phyloP scores from a whole-genome alignment of 495 filamentous ascomycete genomes.

The Penicillium maclennaniae region DNA sequence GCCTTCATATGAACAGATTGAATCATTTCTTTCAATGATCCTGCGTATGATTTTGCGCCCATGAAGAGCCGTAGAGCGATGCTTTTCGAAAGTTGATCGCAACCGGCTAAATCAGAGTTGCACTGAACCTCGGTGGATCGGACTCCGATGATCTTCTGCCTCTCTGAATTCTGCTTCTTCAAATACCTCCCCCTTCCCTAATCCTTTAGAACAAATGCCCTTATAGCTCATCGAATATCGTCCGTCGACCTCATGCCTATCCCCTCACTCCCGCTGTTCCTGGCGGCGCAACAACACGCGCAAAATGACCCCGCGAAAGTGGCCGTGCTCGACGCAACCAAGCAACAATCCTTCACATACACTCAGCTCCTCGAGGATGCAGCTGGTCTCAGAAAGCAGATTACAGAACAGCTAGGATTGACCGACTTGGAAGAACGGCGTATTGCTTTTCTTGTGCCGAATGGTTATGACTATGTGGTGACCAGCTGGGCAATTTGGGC shows the following conservation, averaged over 20 bases:
- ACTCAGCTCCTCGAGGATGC: slow-evolving; percentile 75
- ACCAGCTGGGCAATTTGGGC: slow-evolving; percentile 47
- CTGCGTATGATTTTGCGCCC: not conserved
- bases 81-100: not conserved
- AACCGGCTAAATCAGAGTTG: not conserved
- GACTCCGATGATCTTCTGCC: slow-evolving; percentile 4
- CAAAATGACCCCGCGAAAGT: slow-evolving; percentile 62
- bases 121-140: not conserved
- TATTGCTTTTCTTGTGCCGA: slow-evolving; percentile 79
- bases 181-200: not conserved
- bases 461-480: slow-evolving; percentile 92
- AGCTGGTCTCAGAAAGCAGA: slow-evolving; percentile 56
- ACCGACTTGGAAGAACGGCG: slow-evolving; percentile 66
- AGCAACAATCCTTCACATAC: slow-evolving; percentile 71
- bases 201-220: not conserved
- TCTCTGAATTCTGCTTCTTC: not conserved
- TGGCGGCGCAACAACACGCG: slow-evolving; percentile 46
- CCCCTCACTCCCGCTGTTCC: slow-evolving; percentile 73
- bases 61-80: not conserved
- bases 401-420: slow-evolving; percentile 47
- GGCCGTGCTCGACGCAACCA: slow-evolving; percentile 70
- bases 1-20: not conserved
- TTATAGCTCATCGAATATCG: not conserved
- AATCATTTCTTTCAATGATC: not conserved
- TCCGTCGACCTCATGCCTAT: slow-evolving; percentile 34